Evolutionary conservation across 2,329 filamentous ascomycete genomes (phyloP).

Genomic region (Alternaria burnsii): DNA sequence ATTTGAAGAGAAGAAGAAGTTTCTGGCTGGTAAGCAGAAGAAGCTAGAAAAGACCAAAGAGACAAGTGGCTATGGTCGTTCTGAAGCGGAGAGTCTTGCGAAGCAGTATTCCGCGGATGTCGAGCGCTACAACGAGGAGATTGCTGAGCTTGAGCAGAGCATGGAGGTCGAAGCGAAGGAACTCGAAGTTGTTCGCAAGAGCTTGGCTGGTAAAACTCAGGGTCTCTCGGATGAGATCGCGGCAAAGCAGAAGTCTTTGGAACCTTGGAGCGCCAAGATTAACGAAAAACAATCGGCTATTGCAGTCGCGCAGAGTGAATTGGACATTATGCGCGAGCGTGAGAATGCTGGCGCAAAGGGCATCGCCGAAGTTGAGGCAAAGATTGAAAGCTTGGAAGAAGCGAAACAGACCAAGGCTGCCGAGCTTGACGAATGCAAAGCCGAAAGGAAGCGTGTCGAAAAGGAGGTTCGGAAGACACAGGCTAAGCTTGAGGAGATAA

Average conservation of each 20-base stretch:
- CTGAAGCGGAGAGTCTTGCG: slow-evolving; percentile 79
- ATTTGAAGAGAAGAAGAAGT: slow-evolving; percentile 97
- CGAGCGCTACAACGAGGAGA: slow-evolving; percentile 76
- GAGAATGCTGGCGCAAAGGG: slow-evolving; percentile 86
- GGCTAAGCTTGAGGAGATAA: slow-evolving; percentile 75
- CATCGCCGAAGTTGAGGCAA: slow-evolving; percentile 81
- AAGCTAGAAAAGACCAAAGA: slow-evolving; percentile 90
- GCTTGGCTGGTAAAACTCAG: slow-evolving; percentile 94
- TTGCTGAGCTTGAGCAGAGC: slow-evolving; percentile 76
- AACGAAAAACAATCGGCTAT: slow-evolving; percentile 95
- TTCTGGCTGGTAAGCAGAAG: slow-evolving; percentile 87
- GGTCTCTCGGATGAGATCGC: slow-evolving; percentile 92
- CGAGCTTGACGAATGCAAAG: slow-evolving; percentile 79
- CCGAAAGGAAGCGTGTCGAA: slow-evolving; percentile 74
- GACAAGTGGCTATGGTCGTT: slow-evolving; percentile 75
- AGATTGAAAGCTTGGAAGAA: slow-evolving; percentile 77
- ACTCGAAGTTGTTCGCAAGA: slow-evolving; percentile 82
- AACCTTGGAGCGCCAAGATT: slow-evolving; percentile 97
- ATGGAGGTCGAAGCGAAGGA: slow-evolving; percentile 83
- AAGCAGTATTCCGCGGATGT: slow-evolving; percentile 82
- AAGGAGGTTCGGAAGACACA: slow-evolving; percentile 77
- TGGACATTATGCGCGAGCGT: slow-evolving; percentile 89
- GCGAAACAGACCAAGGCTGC: slow-evolving; percentile 73
- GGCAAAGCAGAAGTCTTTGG: slow-evolving; percentile 88
- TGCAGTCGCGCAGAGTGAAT: slow-evolving; percentile 92